Evolutionary conservation across 2,329 filamentous ascomycete species (phyloP), one percentile per base, ranked within the genome.

Genomic region (Setomelanomma holmii): DNA sequence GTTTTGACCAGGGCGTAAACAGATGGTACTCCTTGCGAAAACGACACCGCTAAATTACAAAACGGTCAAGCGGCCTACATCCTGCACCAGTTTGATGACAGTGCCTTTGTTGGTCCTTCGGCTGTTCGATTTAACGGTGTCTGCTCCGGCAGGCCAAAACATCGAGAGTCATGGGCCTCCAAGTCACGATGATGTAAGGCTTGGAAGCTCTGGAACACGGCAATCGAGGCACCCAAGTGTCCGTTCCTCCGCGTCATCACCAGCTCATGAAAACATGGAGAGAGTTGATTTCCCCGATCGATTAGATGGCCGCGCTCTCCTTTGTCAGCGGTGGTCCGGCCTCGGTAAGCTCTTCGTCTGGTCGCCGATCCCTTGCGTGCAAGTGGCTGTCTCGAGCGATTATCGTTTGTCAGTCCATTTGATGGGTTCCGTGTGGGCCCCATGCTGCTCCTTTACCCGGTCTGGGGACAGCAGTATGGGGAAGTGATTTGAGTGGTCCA

Each of bases 381-480:
- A 52, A 45, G 49, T 56, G 53, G 56, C 51, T 57, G 50, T 56
- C 51, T 58, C 63, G 56, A 56, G 62, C 61, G 59, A 58, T 62
- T 44, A 45, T 58, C 58, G 57, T 60, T 64, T 60, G 58, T 58
- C 60, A 52, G 63, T 57, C 63, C 60, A 60, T 30, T 64, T 55
- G 56, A 63, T 66, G 56, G 55, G 16, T 7, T 14, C 7, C 11
- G 8, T 54, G 60, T 59, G 64, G 56, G 51, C 46, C 56, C 56
- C 55, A 57, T 63, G 61, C 38, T 60, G 53, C 51, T 62, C 51
- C 63, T 73, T 73, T 69, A 73, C 63, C 71, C 69, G 69, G 66
- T 60, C 53, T 68, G 69, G 63, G 63, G 49, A 60, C 43, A 52
- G 53, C 60, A 56, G 59, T 58, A 67, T 63, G 68, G 64, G 63